Evolutionary conservation across 768 basidiomycete genomes (phyloP), one percentile per base, ranked within the genome.

Genomic region (Multifurca ochricompacta): DNA sequence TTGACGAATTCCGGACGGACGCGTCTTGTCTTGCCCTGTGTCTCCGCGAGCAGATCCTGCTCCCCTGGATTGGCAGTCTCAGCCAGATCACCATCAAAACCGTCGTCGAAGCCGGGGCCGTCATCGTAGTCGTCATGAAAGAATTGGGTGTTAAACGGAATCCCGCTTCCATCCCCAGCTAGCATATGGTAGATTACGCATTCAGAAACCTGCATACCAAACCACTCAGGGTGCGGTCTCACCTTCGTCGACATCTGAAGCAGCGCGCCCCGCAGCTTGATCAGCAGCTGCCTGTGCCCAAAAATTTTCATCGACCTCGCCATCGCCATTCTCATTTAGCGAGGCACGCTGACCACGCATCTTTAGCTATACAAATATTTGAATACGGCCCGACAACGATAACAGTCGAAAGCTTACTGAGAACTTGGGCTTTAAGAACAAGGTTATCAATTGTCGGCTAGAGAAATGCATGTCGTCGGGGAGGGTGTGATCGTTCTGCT

Each of bases 391-490:
- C 16, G 3, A 13, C 16, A 11, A 23, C 40, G 28, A 35, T 18
- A 53, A n/a, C 34, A 13, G 36, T 2, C 16, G 27, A 37, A 42
- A 36, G 71, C 87, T 44, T 66, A 97, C 92, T 51, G 84, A 83
- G 66, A 94, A 97, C 67, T 92, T 92, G 32, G 95, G 95, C 70
- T 99, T 99, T 65, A 96, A 69, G 76, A 98, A 99, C 46, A 99
- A 69, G 6, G 92, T 85, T 18, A 99, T 80, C 11, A 99, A 77
- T 62, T 96, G 89, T 59, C 83, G 75, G 65, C 85, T 91, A 27
- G 87, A 87, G 68, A 99, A 99, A 68, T 97, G 94, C 87, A 95
- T 94, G 66, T 99, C 96, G 63, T 97, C 93, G 1, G 96, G 96
- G 40, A 98, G 73, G 7, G 81, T 77, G 61, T 90, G 85, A 46